A percentile compares a stretch with the other conserved stretches of the same genome.
phyloP scores from a whole-genome alignment of 192 early-diverging fungal genomes.

The Paraglomus occultum region DNA sequence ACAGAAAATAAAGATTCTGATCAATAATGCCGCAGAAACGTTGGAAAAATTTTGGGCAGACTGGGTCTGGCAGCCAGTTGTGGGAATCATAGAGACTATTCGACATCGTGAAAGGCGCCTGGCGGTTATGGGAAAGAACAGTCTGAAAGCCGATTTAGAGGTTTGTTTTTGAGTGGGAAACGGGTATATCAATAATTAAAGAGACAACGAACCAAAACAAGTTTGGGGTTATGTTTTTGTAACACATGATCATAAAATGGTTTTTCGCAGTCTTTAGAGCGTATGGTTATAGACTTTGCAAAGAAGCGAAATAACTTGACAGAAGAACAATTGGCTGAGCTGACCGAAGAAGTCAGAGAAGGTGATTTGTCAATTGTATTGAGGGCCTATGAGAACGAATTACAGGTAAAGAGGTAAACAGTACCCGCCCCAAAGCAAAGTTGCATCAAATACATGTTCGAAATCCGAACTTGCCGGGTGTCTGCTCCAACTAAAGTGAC shows the following conservation, averaged over 20 bases:
- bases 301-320: slow-evolving; percentile 45
- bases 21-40: slow-evolving; percentile 54
- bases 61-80: slow-evolving; percentile 77
- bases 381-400: slow-evolving; percentile 71
- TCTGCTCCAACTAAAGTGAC: not conserved
- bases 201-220: not conserved
- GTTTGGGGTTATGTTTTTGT: slow-evolving; percentile 23
- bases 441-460: slow-evolving; percentile 25
- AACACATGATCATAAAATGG: not conserved
- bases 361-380: slow-evolving; percentile 85
- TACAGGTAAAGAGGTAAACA: slow-evolving; percentile 48
- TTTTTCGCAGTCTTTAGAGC: slow-evolving; percentile 67
- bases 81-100: slow-evolving; percentile 74
- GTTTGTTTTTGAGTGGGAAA: slow-evolving; percentile 38
- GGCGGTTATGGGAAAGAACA: slow-evolving; percentile 72
- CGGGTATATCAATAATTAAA: not conserved
- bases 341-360: slow-evolving; percentile 59
- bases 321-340: slow-evolving; percentile 45
- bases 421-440: too few relatives aligned
- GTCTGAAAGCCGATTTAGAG: slow-evolving; percentile 73
- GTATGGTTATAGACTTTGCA: slow-evolving; percentile 87
- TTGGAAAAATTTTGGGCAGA: slow-evolving; percentile 63
- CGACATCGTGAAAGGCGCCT: slow-evolving; percentile 77
- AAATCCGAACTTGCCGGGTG: not conserved
- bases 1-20: slow-evolving; percentile 50